A percentile compares a stretch with the other conserved stretches of the same genome.
Conservation (phyloP, 805 yeast species). For the Candida insectalens region DNA sequence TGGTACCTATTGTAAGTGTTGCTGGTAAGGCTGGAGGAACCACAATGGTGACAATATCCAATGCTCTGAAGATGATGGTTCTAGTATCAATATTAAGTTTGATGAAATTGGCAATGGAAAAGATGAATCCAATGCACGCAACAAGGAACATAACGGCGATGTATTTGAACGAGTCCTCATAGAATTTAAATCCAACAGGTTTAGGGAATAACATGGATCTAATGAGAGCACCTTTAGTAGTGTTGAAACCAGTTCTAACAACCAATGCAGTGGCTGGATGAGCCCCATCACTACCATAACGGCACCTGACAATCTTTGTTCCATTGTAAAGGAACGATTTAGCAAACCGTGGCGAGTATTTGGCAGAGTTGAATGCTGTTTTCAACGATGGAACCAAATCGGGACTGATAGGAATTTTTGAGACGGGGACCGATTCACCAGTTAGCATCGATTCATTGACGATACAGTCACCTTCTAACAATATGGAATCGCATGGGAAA, state of each 20-base stretch:
- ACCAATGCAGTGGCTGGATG: constrained; percentile 83
- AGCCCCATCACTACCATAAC: constrained; percentile 45
- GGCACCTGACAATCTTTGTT: constrained; percentile 77
- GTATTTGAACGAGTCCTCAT: constrained; percentile 89
- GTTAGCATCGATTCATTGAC: constrained; percentile 98
- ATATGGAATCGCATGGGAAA: constrained; percentile 84
- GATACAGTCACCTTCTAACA: constrained; percentile 87
- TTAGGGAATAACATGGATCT: constrained; percentile 96
- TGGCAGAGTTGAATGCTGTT: constrained; percentile 44
- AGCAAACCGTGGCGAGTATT: constrained; percentile 55
- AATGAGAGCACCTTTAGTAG: constrained; percentile 89
- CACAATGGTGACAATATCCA: constrained; percentile 91
- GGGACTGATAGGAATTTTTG: constrained; percentile 59
- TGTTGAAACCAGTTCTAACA: constrained; percentile 83
- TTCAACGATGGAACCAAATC: constrained; percentile 51
- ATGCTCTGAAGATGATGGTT: constrained; percentile 75
- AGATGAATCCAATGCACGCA: constrained; percentile 75
- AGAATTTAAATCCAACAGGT: constrained; percentile 88
- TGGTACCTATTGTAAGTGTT: constrained; percentile 91
- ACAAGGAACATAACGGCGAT: constrained; percentile 89
- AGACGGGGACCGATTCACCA: constrained; percentile 96
- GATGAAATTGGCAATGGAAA: constrained; percentile 77
- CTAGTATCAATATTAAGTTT: constrained; percentile 59
- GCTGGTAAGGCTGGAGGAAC: constrained; percentile 99
- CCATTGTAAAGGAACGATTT: constrained; percentile 80